Conservation (phyloP, 2,329 filamentous ascomycete genomes). For the Ophiocordyceps camponoti-leonardi region DNA sequence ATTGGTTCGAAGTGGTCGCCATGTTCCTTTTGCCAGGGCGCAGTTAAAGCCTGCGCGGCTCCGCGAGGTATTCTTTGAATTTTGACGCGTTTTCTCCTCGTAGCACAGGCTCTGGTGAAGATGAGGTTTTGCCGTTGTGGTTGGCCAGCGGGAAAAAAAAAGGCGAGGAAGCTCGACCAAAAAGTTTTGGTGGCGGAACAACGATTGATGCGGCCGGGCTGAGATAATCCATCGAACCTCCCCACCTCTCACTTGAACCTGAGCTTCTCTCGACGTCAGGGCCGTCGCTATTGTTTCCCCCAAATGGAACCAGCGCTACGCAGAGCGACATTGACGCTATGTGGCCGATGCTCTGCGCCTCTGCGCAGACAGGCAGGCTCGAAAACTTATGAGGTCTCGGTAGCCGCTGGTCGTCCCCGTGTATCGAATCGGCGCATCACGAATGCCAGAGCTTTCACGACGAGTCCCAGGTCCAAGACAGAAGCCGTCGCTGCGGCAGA, state of each 20-base stretch:
- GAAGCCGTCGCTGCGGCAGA: slow-evolving; percentile 12
- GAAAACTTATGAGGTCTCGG: slow-evolving; percentile 7
- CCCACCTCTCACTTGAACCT: background rate
- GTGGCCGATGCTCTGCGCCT: slow-evolving; percentile 21
- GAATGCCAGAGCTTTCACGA: slow-evolving; percentile 13
- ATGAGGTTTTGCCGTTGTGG: background rate
- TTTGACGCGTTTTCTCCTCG: background rate
- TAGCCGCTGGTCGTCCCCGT: slow-evolving; percentile 7
- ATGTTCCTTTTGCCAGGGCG: slow-evolving; percentile 40
- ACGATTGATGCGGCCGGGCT: slow-evolving; percentile 16
- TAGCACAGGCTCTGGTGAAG: background rate
- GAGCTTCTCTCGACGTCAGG: background rate
- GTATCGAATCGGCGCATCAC: background rate
- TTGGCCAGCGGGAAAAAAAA: background rate
- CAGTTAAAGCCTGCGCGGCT: slow-evolving; percentile 32
- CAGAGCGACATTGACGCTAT: slow-evolving; percentile 20
- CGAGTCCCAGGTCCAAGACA: slow-evolving; percentile 8
- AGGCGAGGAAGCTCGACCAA: slow-evolving; percentile 10
- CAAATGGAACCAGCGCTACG: slow-evolving; percentile 23
- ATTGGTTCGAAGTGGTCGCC: slow-evolving; percentile 98
- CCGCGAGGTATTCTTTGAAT: background rate
- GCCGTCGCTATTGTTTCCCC: background rate
- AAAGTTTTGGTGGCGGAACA: slow-evolving; percentile 17
- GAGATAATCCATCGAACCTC: background rate
- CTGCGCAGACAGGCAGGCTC: slow-evolving; percentile 13